Percentiles rank a stretch among this genome's conserved stretches.
These are phyloP conservation scores for Populus hybrid DNA, from an alignment of 441 rosid genomes.

Conservation along the genomic window DNA sequence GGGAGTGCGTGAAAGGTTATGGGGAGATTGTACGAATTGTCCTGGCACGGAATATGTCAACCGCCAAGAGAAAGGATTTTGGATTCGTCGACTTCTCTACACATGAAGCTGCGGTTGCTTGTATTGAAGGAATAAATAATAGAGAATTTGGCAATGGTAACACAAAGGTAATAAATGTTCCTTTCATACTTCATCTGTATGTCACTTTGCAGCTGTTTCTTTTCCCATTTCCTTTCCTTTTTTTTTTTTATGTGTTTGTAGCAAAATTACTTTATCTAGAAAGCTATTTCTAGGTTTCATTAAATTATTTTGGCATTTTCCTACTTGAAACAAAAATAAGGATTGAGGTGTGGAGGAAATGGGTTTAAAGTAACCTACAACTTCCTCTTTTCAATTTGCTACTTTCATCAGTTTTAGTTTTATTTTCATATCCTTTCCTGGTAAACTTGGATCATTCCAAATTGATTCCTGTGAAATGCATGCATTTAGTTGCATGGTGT, in stretches of 20 bases:
- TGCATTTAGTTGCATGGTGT: neutral
- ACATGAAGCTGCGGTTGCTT: constrained; percentile 54
- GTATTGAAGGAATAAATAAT: constrained; percentile 52
- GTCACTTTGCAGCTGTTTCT: neutral
- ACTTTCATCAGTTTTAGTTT: neutral
- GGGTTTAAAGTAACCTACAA: neutral
- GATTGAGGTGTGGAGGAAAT: neutral
- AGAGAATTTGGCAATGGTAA: constrained; percentile 38
- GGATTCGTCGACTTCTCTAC: constrained; percentile 60
- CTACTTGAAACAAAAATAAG: neutral
- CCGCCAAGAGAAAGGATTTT: constrained; percentile 67
- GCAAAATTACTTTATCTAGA: neutral
- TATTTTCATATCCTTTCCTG: constrained; percentile 6
- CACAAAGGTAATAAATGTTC: constrained; percentile 37
- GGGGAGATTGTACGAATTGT: constrained; percentile 52
- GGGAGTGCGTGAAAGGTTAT: constrained; percentile 36
- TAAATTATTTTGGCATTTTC: neutral
- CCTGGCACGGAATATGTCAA: constrained; percentile 61
- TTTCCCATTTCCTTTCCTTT: neutral
- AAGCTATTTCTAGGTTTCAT: neutral
- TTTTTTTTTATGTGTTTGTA: neutral
- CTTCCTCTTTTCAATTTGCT: neutral
- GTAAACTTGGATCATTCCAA: neutral
- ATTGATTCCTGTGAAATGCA: constrained; percentile 1
- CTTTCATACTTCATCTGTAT: neutral